Base-by-base conservation (phyloP, 805 yeast genomes). In the Yarrowia divulgata region DNA sequence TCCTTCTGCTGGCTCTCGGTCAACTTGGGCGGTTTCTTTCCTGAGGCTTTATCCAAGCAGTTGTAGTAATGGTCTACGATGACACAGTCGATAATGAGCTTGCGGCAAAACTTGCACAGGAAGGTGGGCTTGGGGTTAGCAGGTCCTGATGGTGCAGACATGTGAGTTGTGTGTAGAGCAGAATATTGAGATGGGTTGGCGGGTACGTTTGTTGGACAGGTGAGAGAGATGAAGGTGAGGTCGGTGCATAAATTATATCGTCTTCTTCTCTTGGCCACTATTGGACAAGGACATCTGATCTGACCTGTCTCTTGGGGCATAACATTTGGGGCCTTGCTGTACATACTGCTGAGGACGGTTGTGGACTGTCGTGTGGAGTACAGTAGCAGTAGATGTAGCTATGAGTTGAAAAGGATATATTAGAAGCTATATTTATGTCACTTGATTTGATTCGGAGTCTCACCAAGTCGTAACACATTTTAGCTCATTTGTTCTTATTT, bases 1-100 rank as follows among this genome's bases (percentile, higher is more conserved):
- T 49, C 55, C 39, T 49, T 34, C 23, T 34, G 13, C 39, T 49
- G 39, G 16, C 14, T n/a, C n/a, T 49, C 55, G 16, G 55, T 49
- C 55, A 49, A 14, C 19, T 16, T 34, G 4, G 39, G 19, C 7
- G 19, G 32, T 18, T 49, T 49, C 40, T 49, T 34, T 4, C 55
- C 55, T 6, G 16, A 13, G 8, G 18, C 19, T 12, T 16, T 16
- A 6, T 32, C 55, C 39, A 10, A 16, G 39, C 55, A 49, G 55
- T 49, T 49, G 23, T 1, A 49, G 13, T 32, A 49, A n/a, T 49
- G 55, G 55, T 49, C 55, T 23, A 49, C 23, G 8, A 49, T 32
- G 39, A 34, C 55, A n/a, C 12, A n/a, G 23, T n/a, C 19, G 16
- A 32, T 9, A 12, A 49, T 49, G 13, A 32, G 8, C 32, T 49